phyloP scores from a whole-genome alignment of 2,329 filamentous ascomycete species.

The Tricladium varicosporioides region DNA sequence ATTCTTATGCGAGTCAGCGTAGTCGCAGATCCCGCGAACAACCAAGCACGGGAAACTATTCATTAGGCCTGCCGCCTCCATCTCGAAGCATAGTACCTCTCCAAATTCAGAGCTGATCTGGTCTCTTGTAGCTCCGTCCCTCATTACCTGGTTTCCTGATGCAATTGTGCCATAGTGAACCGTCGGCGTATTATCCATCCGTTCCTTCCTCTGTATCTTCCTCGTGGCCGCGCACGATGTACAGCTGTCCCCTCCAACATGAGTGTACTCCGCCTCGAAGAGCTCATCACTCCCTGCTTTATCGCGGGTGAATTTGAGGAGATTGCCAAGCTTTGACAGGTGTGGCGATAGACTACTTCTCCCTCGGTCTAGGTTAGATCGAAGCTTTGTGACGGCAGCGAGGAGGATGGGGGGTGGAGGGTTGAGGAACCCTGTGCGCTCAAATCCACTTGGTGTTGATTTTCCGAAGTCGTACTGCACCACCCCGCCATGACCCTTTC shows the following conservation, averaged over 20 bases:
- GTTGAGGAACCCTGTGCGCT: slow-evolving; percentile 6
- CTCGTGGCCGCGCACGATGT: neutral
- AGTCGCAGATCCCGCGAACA: slow-evolving; percentile 16
- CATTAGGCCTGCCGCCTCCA: no score
- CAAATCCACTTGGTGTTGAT: slow-evolving; percentile 6
- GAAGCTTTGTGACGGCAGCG: slow-evolving; percentile 20
- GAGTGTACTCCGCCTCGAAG: neutral
- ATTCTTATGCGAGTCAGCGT: slow-evolving; percentile 28
- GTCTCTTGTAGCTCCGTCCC: slow-evolving; percentile 25
- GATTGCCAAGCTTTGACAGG: neutral
- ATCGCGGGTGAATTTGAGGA: neutral
- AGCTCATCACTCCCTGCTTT: neutral
- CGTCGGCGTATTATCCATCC: neutral
- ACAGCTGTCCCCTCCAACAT: neutral
- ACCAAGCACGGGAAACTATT: slow-evolving; percentile 34
- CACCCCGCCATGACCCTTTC: slow-evolving; percentile 11
- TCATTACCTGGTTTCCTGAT: slow-evolving; percentile 34
- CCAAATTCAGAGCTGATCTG: slow-evolving; percentile 26
- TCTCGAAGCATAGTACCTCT: slow-evolving; percentile 34
- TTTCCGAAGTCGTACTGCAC: slow-evolving; percentile 24
- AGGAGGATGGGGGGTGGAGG: slow-evolving; percentile 17
- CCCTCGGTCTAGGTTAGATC: slow-evolving; percentile 14
- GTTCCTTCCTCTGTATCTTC: neutral
- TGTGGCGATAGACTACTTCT: neutral
- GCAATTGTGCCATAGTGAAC: slow-evolving; percentile 25